Conservation (phyloP, 78 protist genomes). For the Planoprotostelium fungivorum region DNA sequence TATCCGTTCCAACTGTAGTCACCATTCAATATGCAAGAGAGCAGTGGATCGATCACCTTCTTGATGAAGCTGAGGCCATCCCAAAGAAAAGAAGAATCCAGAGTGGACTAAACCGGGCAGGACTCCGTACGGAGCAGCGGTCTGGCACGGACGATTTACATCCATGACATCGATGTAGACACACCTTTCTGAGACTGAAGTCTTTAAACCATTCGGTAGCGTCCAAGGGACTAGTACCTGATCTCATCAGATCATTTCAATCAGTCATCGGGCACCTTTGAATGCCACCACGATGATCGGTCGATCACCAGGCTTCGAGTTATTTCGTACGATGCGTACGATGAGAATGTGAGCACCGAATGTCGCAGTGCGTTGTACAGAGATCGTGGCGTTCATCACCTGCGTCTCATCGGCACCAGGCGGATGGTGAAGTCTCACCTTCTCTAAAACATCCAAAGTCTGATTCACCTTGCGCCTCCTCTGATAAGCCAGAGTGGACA, state of each 20-base stretch:
- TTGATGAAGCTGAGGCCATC: neutral
- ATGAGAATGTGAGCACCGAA: neutral
- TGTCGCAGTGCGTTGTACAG: neutral
- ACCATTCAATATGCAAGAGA: too few species aligned
- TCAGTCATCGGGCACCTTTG: neutral
- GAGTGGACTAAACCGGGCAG: neutral
- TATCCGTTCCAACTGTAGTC: too few species aligned
- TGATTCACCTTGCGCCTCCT: neutral
- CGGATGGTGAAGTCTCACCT: neutral
- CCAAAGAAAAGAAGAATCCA: neutral
- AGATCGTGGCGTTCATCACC: neutral
- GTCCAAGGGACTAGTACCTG: neutral
- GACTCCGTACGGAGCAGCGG: neutral
- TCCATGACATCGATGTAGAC: neutral
- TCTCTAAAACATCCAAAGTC: neutral
- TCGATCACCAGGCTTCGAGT: neutral
- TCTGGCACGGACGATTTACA: neutral
- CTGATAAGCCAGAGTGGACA: neutral
- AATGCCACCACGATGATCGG: neutral
- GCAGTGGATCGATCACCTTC: neutral
- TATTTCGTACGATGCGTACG: neutral
- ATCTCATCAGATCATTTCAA: neutral
- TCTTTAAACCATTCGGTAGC: neutral
- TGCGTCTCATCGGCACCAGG: neutral
- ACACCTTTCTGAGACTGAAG: neutral